A percentile compares a stretch with the other conserved stretches of the same genome.
phyloP scores from a whole-genome alignment of 306 rosid species.

The Herpetospermum pedunculosum region DNA sequence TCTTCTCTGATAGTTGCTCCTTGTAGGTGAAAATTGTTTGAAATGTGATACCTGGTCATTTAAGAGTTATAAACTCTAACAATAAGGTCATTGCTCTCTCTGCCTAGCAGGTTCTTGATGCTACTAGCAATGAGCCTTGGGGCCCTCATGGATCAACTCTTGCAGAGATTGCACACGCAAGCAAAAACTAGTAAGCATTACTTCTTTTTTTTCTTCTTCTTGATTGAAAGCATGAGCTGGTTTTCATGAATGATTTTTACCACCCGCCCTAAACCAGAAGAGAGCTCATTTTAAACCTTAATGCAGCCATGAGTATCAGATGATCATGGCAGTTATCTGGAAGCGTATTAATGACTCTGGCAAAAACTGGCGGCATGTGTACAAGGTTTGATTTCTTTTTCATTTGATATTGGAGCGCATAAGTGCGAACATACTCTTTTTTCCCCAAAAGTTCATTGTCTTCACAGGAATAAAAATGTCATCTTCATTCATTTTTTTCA shows the following conservation, averaged over 20 bases:
- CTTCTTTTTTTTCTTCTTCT: background rate
- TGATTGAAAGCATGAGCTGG: background rate
- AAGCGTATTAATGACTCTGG: slow-evolving; percentile 95
- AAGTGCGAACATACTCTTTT: background rate
- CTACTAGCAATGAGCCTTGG: slow-evolving; percentile 99
- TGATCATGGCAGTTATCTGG: slow-evolving; percentile 93
- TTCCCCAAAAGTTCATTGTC: background rate
- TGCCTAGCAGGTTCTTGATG: slow-evolving; percentile 73
- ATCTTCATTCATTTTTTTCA: background rate
- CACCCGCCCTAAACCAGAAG: background rate
- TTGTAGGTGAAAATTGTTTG: background rate
- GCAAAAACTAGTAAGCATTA: slow-evolving; percentile 74
- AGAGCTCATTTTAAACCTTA: slow-evolving; percentile 16
- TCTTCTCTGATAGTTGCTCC: background rate
- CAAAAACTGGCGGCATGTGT: slow-evolving; percentile 98
- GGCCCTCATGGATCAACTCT: slow-evolving; percentile 99
- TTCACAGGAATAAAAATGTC: background rate
- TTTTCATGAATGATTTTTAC: slow-evolving; percentile 12
- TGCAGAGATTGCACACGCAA: slow-evolving; percentile 85
- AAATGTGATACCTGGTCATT: background rate
- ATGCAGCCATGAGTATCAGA: slow-evolving; percentile 89
- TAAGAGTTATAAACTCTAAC: background rate
- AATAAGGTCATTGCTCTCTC: background rate
- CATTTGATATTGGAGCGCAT: background rate
- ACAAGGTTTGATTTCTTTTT: slow-evolving; percentile 48